Base-by-base conservation (phyloP, 176 grass and related monocot genomes). In the Oropetium thomaeum region DNA sequence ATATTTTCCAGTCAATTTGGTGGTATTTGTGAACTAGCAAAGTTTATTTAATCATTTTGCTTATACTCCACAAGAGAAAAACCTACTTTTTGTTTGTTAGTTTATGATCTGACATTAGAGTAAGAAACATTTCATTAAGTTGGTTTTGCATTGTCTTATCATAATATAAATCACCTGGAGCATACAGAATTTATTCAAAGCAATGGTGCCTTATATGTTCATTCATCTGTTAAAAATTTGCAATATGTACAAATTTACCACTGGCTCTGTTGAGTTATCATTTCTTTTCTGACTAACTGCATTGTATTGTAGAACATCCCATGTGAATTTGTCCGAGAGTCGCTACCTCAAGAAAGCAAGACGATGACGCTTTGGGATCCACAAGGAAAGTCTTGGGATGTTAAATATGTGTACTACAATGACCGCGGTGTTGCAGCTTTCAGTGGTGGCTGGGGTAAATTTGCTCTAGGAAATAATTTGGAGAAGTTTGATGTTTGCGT, bases 361-460 rank as follows among this genome's bases (percentile, higher is more conserved):
- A 90, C 66, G 79, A 61, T 95, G 22, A 99, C 87, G 6, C 79
- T 99, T 28, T 90, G 79, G 89, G 92, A 99, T 79, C 91, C 89
- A 23, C 77, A 85, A 44, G 89, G 84, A 37, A 85, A 85, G 62
- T 28, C 79, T 40, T 99, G 96, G 96, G 49, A 73, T 5, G 81
- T 99, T 22, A 89, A 65, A 62, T 99, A 90, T 26, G 73, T 90
- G 1, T 88, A 80, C 69, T 73, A 86, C 45, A 76, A 62, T 10
- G 10, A 71, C 2, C 84, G 84, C 26, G 62, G 34, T 40, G 45
- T 64, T 26, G 87, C 84, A 8, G 59, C 77, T 74, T 80, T 95
- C 29, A 92, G 92, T 70, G 96, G 89, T 47, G 92, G 96, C 51
- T 99, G 89, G 92, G 87, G 91, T 17, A 78, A 75, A 52, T 93